A percentile compares a stretch with the other conserved stretches of the same genome.
These are phyloP conservation scores for Phytophthora fragariae DNA, from an alignment of 352 stramenopile genomes.

Conservation along the genomic window DNA sequence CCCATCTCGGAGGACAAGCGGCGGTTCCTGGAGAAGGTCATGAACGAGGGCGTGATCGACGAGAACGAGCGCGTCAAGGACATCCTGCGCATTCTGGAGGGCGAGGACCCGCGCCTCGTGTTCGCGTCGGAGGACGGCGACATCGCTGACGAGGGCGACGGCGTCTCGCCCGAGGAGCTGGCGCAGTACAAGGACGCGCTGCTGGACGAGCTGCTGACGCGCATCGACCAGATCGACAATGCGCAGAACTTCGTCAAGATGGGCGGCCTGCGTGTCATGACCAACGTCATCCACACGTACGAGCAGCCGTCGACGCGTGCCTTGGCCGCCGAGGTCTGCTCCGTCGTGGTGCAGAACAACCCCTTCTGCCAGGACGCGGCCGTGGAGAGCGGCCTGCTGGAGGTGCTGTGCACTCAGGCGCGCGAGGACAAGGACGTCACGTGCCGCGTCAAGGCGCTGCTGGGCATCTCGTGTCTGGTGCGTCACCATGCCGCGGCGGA, in stretches of 20 bases:
- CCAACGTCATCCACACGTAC: constrained; percentile 67
- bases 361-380: constrained; percentile 82
- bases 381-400: constrained; percentile 64
- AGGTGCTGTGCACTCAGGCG: constrained; percentile 71
- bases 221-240: constrained; percentile 90
- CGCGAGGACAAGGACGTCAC: constrained; percentile 67
- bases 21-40: constrained; percentile 82
- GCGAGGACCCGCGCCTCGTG: constrained; percentile 77
- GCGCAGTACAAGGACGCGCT: constrained; percentile 82
- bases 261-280: constrained; percentile 68
- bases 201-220: constrained; percentile 85
- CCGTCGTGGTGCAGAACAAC: constrained; percentile 89
- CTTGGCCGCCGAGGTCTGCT: constrained; percentile 78
- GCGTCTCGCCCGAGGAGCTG: constrained; percentile 68
- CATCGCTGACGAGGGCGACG: constrained; percentile 44
- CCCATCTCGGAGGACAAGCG: constrained; percentile 83
- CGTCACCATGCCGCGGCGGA: constrained; percentile 73
- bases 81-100: constrained; percentile 83
- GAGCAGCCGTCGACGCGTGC: constrained; percentile 59
- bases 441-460: constrained; percentile 80
- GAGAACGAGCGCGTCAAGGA: constrained; percentile 86
- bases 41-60: constrained; percentile 88
- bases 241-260: constrained; percentile 91
- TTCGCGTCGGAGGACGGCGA: constrained; percentile 58
- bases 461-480: constrained; percentile 87